These are phyloP conservation scores for Penicillium olsonii DNA, from an alignment of 2,329 filamentous ascomycete genomes.

Conservation along the genomic window DNA sequence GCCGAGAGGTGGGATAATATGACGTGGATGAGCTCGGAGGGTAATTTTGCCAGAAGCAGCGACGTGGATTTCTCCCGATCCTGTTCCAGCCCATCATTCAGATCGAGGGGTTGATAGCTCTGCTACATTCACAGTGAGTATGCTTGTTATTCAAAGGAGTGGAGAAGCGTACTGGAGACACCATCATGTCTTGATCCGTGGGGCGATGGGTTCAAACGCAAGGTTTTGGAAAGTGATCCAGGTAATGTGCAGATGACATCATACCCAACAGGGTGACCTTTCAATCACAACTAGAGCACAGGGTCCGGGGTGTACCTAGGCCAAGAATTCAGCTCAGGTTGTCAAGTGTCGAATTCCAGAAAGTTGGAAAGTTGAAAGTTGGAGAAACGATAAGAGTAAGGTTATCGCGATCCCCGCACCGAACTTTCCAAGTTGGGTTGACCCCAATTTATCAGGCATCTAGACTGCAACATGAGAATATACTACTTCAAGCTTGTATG, in stretches of 20 bases:
- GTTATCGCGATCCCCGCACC: neutral
- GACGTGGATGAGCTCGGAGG: slow-evolving; percentile 72
- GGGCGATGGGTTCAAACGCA: neutral
- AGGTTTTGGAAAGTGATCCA: slow-evolving; percentile 5
- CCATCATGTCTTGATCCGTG: neutral
- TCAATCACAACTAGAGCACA: neutral
- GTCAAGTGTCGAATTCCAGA: too few relatives aligned
- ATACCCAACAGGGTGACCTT: slow-evolving; percentile 4
- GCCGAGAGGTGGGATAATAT: slow-evolving; percentile 69
- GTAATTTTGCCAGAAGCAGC: slow-evolving; percentile 52
- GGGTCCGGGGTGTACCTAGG: too few relatives aligned
- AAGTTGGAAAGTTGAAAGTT: too few relatives aligned
- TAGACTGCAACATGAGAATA: too few relatives aligned
- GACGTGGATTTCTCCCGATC: neutral
- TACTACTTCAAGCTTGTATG: too few relatives aligned
- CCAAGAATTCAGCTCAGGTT: too few relatives aligned
- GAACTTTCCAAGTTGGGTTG: neutral
- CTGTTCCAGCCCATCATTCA: slow-evolving; percentile 7
- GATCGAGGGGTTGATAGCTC: neutral
- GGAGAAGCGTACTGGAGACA: neutral
- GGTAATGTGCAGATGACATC: slow-evolving; percentile 22
- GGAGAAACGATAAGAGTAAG: neutral
- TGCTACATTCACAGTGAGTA: too few relatives aligned
- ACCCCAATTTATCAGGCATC: too few relatives aligned
- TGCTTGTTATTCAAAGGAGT: too few relatives aligned